Base-by-base conservation (phyloP, 2,329 filamentous ascomycete genomes). In the Monascus ruber region DNA sequence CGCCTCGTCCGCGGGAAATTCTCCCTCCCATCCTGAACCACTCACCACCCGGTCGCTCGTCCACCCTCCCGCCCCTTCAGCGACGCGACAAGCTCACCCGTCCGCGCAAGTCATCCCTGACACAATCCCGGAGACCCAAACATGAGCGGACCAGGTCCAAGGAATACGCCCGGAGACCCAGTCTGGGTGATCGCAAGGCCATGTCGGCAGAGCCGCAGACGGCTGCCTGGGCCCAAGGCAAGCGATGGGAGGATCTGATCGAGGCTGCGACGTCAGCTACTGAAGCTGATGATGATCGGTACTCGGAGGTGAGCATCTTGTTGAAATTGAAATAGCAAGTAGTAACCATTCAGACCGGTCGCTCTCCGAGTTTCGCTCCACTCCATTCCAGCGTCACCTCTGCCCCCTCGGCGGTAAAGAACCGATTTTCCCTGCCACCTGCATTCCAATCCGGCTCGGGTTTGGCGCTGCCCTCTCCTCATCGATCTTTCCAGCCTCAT, bases 241-340 rank as follows among this genome's bases (percentile, higher is more conserved):
- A 91, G 66, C 76, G 89, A 53, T 96, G 89, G 91, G 86, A 94
- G 63, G 89, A 96, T 62, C 72, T 96, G 44, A 93, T 96, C 48
- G 88, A 95, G 63, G 89, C 89, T 38, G 89, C 85, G 39, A 87
- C 89, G 27, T 94, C 86, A 45, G 87, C 88, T 26, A 93, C 86
- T 3, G 88, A 94, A 65, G 89, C 82, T 53, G 75, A 91, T 56
- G 86, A 94, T 59, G 87, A 91, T 47, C 65, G 72, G 56, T 85
- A 88, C 48, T 68, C 75, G 56, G 88, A 94, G 62, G 77, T 89
- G 58, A 85, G 85, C 55, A 85, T 93, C 75, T 72, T 80, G 72
- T 51, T 25, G n/a, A 31, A 39, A 9, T 31, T 33, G 28, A 33
- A 34, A 25, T 11, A 26, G 26, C 36, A 38, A 44, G n/a, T 9